These are phyloP conservation scores for Calonectria crousiana DNA, from an alignment of 2,329 filamentous ascomycete genomes.

Conservation along the genomic window DNA sequence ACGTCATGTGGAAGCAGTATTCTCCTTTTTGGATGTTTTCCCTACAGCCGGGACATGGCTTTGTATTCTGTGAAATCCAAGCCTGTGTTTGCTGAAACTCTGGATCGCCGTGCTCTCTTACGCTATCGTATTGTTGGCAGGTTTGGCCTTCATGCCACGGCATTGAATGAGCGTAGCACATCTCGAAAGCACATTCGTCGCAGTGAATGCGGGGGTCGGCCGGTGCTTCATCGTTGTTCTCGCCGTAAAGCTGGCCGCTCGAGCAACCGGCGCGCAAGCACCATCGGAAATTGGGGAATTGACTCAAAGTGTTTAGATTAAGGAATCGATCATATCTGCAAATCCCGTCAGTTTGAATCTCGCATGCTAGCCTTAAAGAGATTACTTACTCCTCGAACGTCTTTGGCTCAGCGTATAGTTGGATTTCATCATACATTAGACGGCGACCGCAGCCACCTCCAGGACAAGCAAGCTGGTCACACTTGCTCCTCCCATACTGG, in stretches of 20 bases:
- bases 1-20: slow-evolving; percentile 1
- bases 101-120: neutral
- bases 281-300: neutral
- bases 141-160: neutral
- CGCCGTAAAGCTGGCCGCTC: neutral
- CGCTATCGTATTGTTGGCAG: neutral
- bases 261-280: neutral
- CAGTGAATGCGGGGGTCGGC: neutral
- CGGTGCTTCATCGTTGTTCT: neutral
- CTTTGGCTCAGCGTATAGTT: neutral
- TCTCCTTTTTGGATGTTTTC: neutral
- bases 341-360: neutral
- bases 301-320: neutral
- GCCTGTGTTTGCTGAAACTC: neutral
- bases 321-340: neutral
- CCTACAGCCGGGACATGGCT: neutral
- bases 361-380: neutral
- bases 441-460: neutral
- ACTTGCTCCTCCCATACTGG: neutral
- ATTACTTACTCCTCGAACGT: neutral
- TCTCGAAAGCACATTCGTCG: neutral
- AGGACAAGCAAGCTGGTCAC: neutral
- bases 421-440: neutral
- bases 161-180: neutral
- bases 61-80: neutral